Evolutionary conservation across 768 basidiomycete species (phyloP), one percentile per base, ranked within the genome.

Genomic region (Agrocybe praecox): DNA sequence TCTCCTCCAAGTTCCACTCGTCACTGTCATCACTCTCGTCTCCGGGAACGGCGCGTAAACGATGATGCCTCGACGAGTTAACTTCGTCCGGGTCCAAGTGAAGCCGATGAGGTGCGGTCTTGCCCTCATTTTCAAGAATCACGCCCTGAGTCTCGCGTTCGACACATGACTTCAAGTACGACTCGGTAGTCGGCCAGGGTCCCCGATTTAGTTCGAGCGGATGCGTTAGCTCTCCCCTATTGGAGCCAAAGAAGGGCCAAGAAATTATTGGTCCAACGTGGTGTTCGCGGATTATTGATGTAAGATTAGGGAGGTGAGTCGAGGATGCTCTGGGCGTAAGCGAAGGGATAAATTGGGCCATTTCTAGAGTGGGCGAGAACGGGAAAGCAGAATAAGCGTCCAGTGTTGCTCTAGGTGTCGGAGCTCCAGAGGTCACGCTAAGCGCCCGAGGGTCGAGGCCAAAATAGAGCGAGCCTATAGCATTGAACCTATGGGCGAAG

Each of bases 181-280:
- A 75, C 26, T 73, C 69, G 2, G 85, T 80, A 5, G 80, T 78
- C 2, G 77, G 56, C 89, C 90, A 94, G 0, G 92, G 92, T 2
- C 92, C 91, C n/a, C 92, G 85, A 63, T 91, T 77, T 33, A 94
- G 77, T 61, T 92, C 89, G 19, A 76, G 72, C 2, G 86, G 86
- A 61, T 89, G 88, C 2, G 70, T 61, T 21, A 91, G 79, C 56
- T 90, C 87, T 29, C 92, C 92, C 40, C 92, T 81, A 60, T 88
- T 86, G 4, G 90, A 88, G 46, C 92, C 92, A 67, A 94, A 94
- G 78, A 94, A 94, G 1, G 92, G 89, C 92, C 92, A 94, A 2
- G 91, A 92, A 49, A 94, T 83, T 64, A 94, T 94, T 8, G 89
- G 88, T 3, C 92, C 92, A 44, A 93, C 77, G 49, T 87, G 82